Base-by-base conservation (phyloP, 495 filamentous ascomycete species). In the Penicillium coffeae region DNA sequence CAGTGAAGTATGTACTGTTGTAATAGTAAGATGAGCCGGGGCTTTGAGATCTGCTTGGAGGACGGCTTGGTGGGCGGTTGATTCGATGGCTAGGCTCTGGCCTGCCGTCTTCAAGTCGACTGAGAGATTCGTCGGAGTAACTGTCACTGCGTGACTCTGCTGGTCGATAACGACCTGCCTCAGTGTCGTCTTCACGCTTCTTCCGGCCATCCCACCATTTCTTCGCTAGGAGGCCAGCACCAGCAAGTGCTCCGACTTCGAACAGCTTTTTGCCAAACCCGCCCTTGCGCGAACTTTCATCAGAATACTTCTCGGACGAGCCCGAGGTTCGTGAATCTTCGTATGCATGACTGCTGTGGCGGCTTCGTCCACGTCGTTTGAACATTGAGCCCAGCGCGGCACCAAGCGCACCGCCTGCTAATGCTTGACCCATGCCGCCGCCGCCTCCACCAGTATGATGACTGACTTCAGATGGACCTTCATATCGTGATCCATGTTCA, bases 241-340 rank as follows among this genome's bases (percentile, higher is more conserved):
- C 90, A 9, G 83, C 64, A 12, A 83, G 69, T 1, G 85, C 89
- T 12, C 80, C 84, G 20, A 82, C 77, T 46, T 80, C 83, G 8
- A 90, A 56, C 0, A 93, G 44, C 47, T 78, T 82, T 58, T 85
- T 80, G 55, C 82, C 78, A 66, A 84, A 79, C 10, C 83, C 76
- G 1, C 50, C 20, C 10, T 48, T 57, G 44, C 70, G 60, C 38
- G 73, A 60, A 18, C 47, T 54, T 37, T 74, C 72, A 35, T 73
- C 77, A 0, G 79, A 77, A 36, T 76, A 76, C 55, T 87, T 88
- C 48, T 87, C 84, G 43, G 81, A 78, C 38, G 74, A 72, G 50
- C 78, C 82, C 32, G 75, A 83, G 22, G 74, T 66, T 15, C 72
- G 66, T 1, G 73, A 72, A 10, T 73, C 69, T 42, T 71, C 65